Conservation (phyloP, 2,329 filamentous ascomycete genomes). For the Elsinoe ampelina region DNA sequence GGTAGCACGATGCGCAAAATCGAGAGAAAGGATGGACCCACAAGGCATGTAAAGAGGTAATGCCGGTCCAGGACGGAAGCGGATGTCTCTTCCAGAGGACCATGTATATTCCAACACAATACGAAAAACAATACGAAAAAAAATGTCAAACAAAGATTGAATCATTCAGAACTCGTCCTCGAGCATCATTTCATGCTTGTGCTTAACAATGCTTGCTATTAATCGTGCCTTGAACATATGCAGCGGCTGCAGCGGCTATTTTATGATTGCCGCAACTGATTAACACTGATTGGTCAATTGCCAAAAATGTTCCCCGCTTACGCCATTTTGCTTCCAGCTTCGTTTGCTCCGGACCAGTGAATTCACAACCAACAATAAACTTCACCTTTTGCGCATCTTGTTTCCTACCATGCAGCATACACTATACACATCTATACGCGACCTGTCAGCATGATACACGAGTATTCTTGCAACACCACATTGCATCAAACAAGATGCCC, state of each 20-base stretch:
- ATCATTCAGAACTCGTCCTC: no score
- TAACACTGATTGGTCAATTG: background rate
- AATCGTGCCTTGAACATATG: background rate
- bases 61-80: no score
- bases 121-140: no score
- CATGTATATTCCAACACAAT: no score
- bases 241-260: background rate
- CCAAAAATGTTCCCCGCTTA: conserved; percentile 9
- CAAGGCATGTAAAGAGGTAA: no score
- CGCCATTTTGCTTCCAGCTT: conserved; percentile 9
- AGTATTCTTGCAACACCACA: background rate
- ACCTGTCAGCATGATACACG: conserved; percentile 3
- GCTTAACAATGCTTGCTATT: no score
- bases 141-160: no score
- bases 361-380: conserved; percentile 1
- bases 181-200: no score
- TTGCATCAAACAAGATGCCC: conserved; percentile 30
- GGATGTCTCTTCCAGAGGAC: no score
- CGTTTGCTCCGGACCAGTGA: background rate
- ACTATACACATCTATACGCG: background rate
- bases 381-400: background rate
- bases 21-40: no score
- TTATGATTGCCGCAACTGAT: background rate
- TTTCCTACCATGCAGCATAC: background rate
- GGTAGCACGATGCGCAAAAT: no score